phyloP scores from a whole-genome alignment of 1,284 basidiomycete genomes.

The Boletus mariae region DNA sequence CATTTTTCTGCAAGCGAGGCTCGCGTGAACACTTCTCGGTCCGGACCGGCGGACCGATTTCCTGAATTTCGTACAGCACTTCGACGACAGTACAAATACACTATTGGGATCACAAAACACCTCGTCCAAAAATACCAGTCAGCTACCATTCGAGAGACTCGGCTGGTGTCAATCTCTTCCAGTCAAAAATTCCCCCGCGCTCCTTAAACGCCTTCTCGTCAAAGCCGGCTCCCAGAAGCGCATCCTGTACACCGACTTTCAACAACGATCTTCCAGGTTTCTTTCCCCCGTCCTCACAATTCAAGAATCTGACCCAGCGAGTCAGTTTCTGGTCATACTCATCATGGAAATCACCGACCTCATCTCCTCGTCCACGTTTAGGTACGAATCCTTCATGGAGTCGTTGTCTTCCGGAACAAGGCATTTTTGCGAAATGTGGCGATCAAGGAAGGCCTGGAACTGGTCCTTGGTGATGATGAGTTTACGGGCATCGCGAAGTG shows the following conservation, averaged over 20 bases:
- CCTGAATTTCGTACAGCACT: too few species aligned
- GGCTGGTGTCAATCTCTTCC: constrained; percentile 18
- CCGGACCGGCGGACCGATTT: background rate
- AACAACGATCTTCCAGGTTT: constrained; percentile 35
- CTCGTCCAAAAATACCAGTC: too few species aligned
- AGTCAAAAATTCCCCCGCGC: constrained; percentile 37
- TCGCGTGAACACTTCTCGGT: background rate
- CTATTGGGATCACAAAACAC: too few species aligned
- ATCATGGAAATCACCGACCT: constrained; percentile 16
- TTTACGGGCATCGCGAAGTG: constrained; percentile 35
- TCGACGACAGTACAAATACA: too few species aligned
- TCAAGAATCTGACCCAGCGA: constrained; percentile 29
- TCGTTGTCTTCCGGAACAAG: constrained; percentile 40
- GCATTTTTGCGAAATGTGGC: constrained; percentile 27
- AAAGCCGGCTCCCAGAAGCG: constrained; percentile 36
- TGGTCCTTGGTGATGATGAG: constrained; percentile 35
- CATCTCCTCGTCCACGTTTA: constrained; percentile 38
- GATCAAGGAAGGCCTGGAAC: constrained; percentile 35
- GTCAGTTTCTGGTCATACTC: background rate
- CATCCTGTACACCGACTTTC: constrained; percentile 35
- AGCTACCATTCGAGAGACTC: constrained; percentile 17
- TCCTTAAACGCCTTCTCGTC: constrained; percentile 33
- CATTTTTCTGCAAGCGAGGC: background rate
- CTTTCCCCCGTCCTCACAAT: constrained; percentile 32
- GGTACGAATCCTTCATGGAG: constrained; percentile 37